Conservation (phyloP, 768 basidiomycete genomes). For the Filobasidium floriforme region DNA sequence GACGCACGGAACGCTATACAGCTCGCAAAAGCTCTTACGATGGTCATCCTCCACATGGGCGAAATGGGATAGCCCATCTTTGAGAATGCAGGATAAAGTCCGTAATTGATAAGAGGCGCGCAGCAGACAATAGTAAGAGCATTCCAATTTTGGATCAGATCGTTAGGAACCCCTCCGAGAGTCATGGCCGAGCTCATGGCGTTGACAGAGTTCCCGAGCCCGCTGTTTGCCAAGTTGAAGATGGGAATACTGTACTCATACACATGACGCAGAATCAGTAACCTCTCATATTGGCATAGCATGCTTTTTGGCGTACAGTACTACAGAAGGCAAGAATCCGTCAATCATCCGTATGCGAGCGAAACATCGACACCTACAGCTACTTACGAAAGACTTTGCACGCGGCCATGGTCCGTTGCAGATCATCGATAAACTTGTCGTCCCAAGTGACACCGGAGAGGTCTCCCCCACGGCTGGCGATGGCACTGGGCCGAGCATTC, state of each 20-base stretch:
- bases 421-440: slow-evolving; percentile 43
- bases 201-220: slow-evolving; percentile 37
- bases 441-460: slow-evolving; percentile 35
- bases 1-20: background rate
- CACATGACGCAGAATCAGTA: no score
- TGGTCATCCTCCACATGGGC: slow-evolving; percentile 31
- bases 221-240: slow-evolving; percentile 40
- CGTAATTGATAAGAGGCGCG: slow-evolving; percentile 39
- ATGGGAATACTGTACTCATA: slow-evolving; percentile 33
- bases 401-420: slow-evolving; percentile 35
- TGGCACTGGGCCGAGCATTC: slow-evolving; percentile 37
- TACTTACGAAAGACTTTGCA: slow-evolving; percentile 33
- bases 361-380: slow-evolving; percentile 5
- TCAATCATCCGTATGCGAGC: no score
- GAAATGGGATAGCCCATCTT: slow-evolving; percentile 34
- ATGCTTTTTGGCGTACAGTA: no score
- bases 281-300: no score
- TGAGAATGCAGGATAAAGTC: slow-evolving; percentile 35
- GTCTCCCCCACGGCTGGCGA: slow-evolving; percentile 29
- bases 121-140: slow-evolving; percentile 32
- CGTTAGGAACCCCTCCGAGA: slow-evolving; percentile 38
- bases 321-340: no score
- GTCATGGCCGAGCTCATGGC: slow-evolving; percentile 38
- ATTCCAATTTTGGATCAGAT: slow-evolving; percentile 39
- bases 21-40: slow-evolving; percentile 9